Evolutionary conservation across 1,284 basidiomycete genomes (phyloP), one percentile per base, ranked within the genome.

Genomic region (Athelia psychrophila): DNA sequence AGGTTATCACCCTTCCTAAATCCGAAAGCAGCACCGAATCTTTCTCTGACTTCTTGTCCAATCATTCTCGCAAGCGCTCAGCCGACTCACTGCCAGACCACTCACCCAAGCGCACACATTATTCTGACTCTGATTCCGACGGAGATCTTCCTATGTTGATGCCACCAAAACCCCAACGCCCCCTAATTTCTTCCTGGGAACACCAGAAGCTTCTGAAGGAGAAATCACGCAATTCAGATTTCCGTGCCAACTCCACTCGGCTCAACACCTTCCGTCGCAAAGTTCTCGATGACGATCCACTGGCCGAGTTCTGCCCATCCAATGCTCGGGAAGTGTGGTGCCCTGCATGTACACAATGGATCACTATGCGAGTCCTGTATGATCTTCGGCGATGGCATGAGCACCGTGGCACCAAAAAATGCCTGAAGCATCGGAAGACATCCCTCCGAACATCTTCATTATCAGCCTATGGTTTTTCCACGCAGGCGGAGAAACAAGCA

Each of bases 301-400:
- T 52, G 40, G 54, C 54, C 8, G 48, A 55, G 18, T 55, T 55
- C 42, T 44, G 46, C 13, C 20, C n/a, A 15, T 5, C 46, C 10
- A 51, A 55, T 46, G 18, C 40, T 27, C 51, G 48, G 20, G n/a
- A 16, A 2, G 54, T 55, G 1, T 23, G 42, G 1, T 55, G 54
- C 35, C 50, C 54, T 6, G 5, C 40, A 3, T 55, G 54, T 27
- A 27, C 47, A 4, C n/a, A 33, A 5, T 55, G 54, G 54, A n/a
- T 55, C 19, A 23, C 12, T 8, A 54, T 54, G 53, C 40, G 53
- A n/a, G 27, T 40, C 1, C 47, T 49, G 1, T 54, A 54, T 20
- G 53, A 54, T 25, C 3, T 38, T 12, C 25, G 23, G 8, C 42
- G 48, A 2, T 55, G 54, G 54, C 50, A 49, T 18, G 48, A 52